These are phyloP conservation scores for Fusarium nygamai DNA, from an alignment of 2,329 filamentous ascomycete genomes.

Conservation along the genomic window DNA sequence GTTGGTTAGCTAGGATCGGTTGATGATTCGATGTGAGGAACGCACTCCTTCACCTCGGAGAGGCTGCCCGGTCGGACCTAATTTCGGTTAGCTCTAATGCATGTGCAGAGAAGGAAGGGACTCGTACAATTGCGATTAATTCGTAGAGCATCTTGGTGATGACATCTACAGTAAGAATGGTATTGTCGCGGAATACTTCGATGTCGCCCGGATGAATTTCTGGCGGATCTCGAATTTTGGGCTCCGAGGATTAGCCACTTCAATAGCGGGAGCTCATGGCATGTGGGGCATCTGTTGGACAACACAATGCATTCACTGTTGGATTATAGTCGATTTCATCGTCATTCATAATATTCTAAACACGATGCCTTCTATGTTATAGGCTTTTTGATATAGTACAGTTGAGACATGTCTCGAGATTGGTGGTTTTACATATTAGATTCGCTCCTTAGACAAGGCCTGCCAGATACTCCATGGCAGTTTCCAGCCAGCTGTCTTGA, in stretches of 20 bases:
- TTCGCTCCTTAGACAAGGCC: slow-evolving; percentile 58
- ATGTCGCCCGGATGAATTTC: slow-evolving; percentile 33
- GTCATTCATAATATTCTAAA: slow-evolving; percentile 13
- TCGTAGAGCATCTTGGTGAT: slow-evolving; percentile 87
- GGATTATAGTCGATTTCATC: background rate
- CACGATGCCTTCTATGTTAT: slow-evolving; percentile 24
- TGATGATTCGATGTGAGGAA: slow-evolving; percentile 32
- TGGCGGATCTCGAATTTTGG: slow-evolving; percentile 43
- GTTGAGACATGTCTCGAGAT: background rate
- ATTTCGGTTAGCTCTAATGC: slow-evolving; percentile 8
- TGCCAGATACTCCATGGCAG: slow-evolving; percentile 80
- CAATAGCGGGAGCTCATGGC: slow-evolving; percentile 13
- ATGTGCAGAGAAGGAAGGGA: background rate
- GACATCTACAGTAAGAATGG: slow-evolving; percentile 42
- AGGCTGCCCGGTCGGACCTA: slow-evolving; percentile 93
- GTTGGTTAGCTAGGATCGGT: slow-evolving; percentile 17
- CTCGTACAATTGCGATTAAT: slow-evolving; percentile 89
- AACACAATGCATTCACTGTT: background rate
- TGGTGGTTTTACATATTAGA: slow-evolving; percentile 47
- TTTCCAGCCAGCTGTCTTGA: slow-evolving; percentile 74
- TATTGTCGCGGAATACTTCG: slow-evolving; percentile 28
- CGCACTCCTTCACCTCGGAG: slow-evolving; percentile 93
- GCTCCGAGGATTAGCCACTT: slow-evolving; percentile 45
- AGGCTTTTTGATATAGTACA: slow-evolving; percentile 5
- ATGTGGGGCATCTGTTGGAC: slow-evolving; percentile 8